phyloP scores from a whole-genome alignment of 495 filamentous ascomycete genomes.

The Glarea lozoyensis region DNA sequence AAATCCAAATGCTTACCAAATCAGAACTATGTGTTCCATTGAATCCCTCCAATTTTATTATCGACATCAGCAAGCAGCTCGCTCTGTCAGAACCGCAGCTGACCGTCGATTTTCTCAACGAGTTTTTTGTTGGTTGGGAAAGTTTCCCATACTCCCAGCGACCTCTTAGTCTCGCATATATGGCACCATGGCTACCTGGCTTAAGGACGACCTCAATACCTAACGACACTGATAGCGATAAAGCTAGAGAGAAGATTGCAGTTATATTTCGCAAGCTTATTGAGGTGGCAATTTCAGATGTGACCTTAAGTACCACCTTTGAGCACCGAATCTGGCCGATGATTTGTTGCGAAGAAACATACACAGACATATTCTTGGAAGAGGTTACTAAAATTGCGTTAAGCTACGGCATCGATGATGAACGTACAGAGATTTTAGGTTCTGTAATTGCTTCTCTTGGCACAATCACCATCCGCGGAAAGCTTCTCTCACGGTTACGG shows the following conservation, averaged over 20 bases:
- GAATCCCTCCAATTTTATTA: conserved; percentile 52
- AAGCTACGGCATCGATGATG: conserved; percentile 43
- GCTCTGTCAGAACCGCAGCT: conserved; percentile 53
- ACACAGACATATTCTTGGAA: conserved; percentile 54
- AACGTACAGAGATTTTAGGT: conserved; percentile 49
- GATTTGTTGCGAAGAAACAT: conserved; percentile 51
- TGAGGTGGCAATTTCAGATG: conserved; percentile 47
- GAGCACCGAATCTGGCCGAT: conserved; percentile 53
- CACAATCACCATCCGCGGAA: conserved; percentile 52
- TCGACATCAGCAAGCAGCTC: conserved; percentile 51
- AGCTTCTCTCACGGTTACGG: conserved; percentile 48
- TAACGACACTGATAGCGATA: conserved; percentile 48
- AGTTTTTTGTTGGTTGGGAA: conserved; percentile 63
- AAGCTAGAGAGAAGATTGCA: conserved; percentile 51
- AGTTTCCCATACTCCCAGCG: conserved; percentile 53
- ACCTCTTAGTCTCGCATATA: conserved; percentile 53
- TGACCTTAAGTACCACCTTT: conserved; percentile 43
- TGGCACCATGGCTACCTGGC: conserved; percentile 56
- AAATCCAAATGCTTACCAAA: not conserved
- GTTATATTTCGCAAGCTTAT: conserved; percentile 54
- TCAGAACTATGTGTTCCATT: conserved; percentile 46
- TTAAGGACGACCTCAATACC: conserved; percentile 46
- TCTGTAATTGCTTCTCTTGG: conserved; percentile 51
- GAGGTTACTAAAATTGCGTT: conserved; percentile 53
- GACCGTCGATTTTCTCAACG: conserved; percentile 57